A percentile compares a stretch with the other conserved stretches of the same genome.
These are phyloP conservation scores for Perilla frutescens DNA, from an alignment of 257 asterid genomes.

Conservation along the genomic window DNA sequence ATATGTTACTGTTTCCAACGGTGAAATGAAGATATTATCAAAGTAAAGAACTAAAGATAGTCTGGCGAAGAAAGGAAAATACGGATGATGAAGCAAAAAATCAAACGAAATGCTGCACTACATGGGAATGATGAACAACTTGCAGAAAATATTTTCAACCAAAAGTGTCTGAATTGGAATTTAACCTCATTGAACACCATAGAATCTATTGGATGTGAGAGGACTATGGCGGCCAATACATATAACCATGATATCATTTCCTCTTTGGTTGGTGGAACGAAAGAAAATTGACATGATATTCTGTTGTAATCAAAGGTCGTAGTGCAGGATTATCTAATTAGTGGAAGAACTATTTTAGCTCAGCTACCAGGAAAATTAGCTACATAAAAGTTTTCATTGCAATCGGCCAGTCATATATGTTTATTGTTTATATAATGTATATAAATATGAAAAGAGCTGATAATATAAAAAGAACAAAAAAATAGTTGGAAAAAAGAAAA, in stretches of 20 bases:
- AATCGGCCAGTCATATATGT: neutral
- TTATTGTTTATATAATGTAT: neutral
- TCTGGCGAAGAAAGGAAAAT: neutral
- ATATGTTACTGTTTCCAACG: neutral
- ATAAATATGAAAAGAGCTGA: no score
- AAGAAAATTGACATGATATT: conserved; percentile 2
- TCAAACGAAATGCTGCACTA: neutral
- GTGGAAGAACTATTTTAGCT: neutral
- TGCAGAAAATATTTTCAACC: neutral
- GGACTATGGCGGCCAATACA: conserved; percentile 1
- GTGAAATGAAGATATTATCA: neutral
- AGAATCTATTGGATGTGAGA: neutral
- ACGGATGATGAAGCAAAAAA: conserved; percentile 3
- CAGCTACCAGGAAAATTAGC: neutral
- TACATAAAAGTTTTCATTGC: neutral
- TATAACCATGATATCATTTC: neutral
- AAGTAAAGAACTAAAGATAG: conserved; percentile 6
- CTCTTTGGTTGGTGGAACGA: neutral
- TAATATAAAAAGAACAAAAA: no score
- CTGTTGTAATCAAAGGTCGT: neutral
- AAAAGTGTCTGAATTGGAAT: neutral
- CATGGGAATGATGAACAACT: neutral
- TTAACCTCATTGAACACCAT: neutral
- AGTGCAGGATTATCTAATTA: neutral
- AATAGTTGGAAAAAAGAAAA: neutral